Conservation (phyloP, 345 rosid genomes). For the Chamaenerion angustifolium region DNA sequence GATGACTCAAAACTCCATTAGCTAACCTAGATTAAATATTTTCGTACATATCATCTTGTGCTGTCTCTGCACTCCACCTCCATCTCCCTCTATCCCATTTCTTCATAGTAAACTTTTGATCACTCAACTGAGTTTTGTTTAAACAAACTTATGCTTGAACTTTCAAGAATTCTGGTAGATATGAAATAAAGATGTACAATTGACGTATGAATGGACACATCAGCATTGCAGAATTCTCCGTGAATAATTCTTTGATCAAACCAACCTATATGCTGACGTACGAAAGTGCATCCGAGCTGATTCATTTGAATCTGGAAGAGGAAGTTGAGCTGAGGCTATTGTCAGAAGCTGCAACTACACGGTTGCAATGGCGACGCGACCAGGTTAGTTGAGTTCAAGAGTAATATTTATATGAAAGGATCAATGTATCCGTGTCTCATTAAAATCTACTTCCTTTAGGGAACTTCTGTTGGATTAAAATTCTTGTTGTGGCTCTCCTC, state of each 20-base stretch:
- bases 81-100: no score
- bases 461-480: background rate
- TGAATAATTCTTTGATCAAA: slow-evolving; percentile 59
- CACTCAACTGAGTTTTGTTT: background rate
- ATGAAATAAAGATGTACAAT: background rate
- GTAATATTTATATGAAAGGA: no score
- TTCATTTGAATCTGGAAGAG: slow-evolving; percentile 77
- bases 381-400: slow-evolving; percentile 36
- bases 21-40: no score
- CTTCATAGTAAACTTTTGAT: no score
- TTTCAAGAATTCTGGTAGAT: background rate
- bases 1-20: no score
- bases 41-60: no score
- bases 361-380: slow-evolving; percentile 68
- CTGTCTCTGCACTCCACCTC: no score
- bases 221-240: slow-evolving; percentile 83
- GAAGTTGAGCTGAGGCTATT: slow-evolving; percentile 65
- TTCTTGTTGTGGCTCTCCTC: slow-evolving; percentile 6
- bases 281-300: slow-evolving; percentile 88
- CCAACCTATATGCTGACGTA: slow-evolving; percentile 98
- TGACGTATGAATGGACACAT: slow-evolving; percentile 4
- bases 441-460: no score
- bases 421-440: no score
- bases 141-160: background rate
- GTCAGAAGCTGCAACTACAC: slow-evolving; percentile 63